Base-by-base conservation (phyloP, 805 yeast species). In the Suhomyces sp. region DNA sequence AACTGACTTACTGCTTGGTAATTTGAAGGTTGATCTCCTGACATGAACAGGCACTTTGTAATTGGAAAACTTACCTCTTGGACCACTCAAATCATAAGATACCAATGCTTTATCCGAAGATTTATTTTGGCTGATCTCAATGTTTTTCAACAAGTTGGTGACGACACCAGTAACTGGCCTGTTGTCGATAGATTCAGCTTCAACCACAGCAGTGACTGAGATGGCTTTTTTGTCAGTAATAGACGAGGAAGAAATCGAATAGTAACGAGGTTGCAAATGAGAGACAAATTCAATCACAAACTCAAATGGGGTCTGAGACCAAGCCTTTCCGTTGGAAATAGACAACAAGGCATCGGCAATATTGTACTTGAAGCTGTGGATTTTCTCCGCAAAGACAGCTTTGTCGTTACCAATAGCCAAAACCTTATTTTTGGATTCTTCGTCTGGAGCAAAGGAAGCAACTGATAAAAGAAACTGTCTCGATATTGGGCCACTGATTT, bases 171-270 rank as follows among this genome's bases (percentile, higher is more conserved):
- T 78, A 43, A 86, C 79, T n/a, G 59, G 46, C 22, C 58, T 68
- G 29, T 57, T 64, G 15, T 58, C 59, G 20, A 47, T 43, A 6
- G 59, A 55, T 49, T 77, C 79, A 46, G 84, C 81, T 74, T 94
- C 98, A 43, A 93, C 97, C 48, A 92, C 96, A 2, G 97, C 97
- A 17, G 98, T 94, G 53, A 92, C 78, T 59, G 89, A 90, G 53
- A 92, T 79, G 17, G 80, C 78, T 48, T 84, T 79, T 66, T 89
- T 89, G 63, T 89, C 94, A 51, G 84, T 78, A 49, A 83, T 69
- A 1, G 96, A 85, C 4, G 97, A 89, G 1, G 97, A 92, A 2
- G 97, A 92, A 59, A 93, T 93, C 20, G 98, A 93, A 72, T 93
- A 93, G 74, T 90, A 93, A 69, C 99, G 92, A 41, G 97, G 97